These are phyloP conservation scores for Furculomyces boomerangus DNA, from an alignment of 371 early-diverging fungal species.

Conservation along the genomic window DNA sequence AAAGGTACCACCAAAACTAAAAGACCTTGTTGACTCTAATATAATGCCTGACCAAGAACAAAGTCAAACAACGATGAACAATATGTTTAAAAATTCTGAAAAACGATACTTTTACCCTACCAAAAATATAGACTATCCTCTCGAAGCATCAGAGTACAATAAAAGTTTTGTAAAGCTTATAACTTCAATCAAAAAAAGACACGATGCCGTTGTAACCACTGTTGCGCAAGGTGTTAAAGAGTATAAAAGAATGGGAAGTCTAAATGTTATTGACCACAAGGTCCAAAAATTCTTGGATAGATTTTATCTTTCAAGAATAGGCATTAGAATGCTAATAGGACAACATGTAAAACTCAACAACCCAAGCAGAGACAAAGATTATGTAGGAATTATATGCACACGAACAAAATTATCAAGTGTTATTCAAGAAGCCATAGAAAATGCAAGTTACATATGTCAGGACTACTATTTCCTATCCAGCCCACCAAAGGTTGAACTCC, in stretches of 20 bases:
- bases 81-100: background rate
- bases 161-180: conserved; percentile 64
- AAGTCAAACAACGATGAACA: background rate
- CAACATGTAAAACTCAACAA: conserved; percentile 60
- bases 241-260: conserved; percentile 54
- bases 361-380: conserved; percentile 39
- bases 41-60: background rate
- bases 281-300: conserved; percentile 86
- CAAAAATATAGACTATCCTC: conserved; percentile 30
- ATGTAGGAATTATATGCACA: conserved; percentile 92
- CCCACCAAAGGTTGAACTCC: conserved; percentile 64
- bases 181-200: conserved; percentile 77
- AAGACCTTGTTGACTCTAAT: background rate
- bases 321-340: conserved; percentile 90
- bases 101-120: conserved; percentile 20
- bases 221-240: conserved; percentile 89
- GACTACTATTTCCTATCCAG: conserved; percentile 73
- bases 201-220: conserved; percentile 86
- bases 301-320: conserved; percentile 96
- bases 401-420: conserved; percentile 60
- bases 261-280: conserved; percentile 47
- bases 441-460: conserved; percentile 82
- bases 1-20: conserved; percentile 20
- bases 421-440: conserved; percentile 73
- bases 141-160: conserved; percentile 60